Evolutionary conservation across 371 early-diverging fungal species (phyloP).

Genomic region (Circinella minor): DNA sequence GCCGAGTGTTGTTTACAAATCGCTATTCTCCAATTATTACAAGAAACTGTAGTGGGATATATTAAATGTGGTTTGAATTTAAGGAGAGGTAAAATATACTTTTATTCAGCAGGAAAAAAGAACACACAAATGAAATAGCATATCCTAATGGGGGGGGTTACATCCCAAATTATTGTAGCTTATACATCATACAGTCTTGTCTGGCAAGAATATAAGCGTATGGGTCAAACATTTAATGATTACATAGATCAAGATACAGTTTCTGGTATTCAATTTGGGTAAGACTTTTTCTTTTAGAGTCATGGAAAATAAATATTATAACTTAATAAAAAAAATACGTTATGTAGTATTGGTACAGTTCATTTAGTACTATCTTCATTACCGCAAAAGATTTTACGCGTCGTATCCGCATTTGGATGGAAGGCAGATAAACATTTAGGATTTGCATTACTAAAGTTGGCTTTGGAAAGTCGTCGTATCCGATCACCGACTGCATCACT

Average conservation of each 20-base stretch:
- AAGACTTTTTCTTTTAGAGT: slow-evolving; percentile 5
- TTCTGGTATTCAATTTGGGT: slow-evolving; percentile 61
- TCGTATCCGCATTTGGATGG: slow-evolving; percentile 69
- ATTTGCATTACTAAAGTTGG: slow-evolving; percentile 59
- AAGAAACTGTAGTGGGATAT: slow-evolving; percentile 65
- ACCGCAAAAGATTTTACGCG: slow-evolving; percentile 63
- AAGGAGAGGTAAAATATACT: slow-evolving; percentile 52
- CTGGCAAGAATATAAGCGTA: slow-evolving; percentile 59
- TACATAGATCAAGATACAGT: slow-evolving; percentile 56
- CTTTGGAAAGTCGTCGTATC: slow-evolving; percentile 61
- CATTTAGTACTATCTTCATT: slow-evolving; percentile 63
- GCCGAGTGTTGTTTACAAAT: slow-evolving; percentile 67
- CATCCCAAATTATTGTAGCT: slow-evolving; percentile 24
- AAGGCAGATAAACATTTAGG: slow-evolving; percentile 68
- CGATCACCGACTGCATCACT: slow-evolving; percentile 68
- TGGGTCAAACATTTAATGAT: slow-evolving; percentile 53
- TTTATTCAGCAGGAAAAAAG: too few relatives aligned
- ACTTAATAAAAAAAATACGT: too few relatives aligned
- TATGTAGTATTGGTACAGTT: slow-evolving; percentile 63
- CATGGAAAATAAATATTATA: too few relatives aligned
- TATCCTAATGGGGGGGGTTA: too few relatives aligned
- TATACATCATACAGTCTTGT: slow-evolving; percentile 56
- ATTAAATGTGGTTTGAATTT: slow-evolving; percentile 69
- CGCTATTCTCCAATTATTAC: slow-evolving; percentile 61
- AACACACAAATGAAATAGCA: too few relatives aligned